phyloP scores from a whole-genome alignment of 2,329 filamentous ascomycete species.

The Scleromitrula shiraiana region DNA sequence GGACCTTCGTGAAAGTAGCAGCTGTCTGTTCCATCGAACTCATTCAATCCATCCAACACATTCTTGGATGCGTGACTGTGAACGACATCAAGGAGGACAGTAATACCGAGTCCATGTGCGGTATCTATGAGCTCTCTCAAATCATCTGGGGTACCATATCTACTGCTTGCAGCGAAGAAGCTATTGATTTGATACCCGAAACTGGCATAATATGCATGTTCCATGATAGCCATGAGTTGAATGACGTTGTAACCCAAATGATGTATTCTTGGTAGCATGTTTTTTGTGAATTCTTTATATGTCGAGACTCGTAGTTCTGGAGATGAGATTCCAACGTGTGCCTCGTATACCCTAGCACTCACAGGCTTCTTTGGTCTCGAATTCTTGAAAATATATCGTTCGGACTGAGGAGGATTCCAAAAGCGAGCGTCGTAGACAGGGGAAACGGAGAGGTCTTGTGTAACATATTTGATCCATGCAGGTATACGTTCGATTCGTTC shows the following conservation, averaged over 20 bases:
- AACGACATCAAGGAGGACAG: conserved; percentile 88
- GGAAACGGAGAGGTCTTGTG: conserved; percentile 82
- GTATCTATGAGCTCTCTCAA: conserved; percentile 95
- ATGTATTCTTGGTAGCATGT: conserved; percentile 86
- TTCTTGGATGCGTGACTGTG: conserved; percentile 99
- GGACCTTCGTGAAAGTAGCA: conserved; percentile 88
- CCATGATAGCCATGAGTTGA: conserved; percentile 98
- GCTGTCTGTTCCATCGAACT: conserved; percentile 92
- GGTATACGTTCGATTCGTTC: conserved; percentile 82
- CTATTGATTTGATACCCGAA: conserved; percentile 99
- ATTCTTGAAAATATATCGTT: conserved; percentile 82
- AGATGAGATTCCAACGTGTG: conserved; percentile 96
- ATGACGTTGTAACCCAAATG: conserved; percentile 92
- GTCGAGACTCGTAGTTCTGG: conserved; percentile 82
- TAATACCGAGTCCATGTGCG: conserved; percentile 83
- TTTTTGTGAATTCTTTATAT: conserved; percentile 94
- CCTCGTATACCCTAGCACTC: conserved; percentile 91
- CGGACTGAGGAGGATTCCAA: conserved; percentile 79
- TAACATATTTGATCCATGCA: conserved; percentile 96
- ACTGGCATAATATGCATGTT: conserved; percentile 98
- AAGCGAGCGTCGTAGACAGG: conserved; percentile 92
- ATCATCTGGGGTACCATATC: conserved; percentile 89
- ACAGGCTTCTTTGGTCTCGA: conserved; percentile 70
- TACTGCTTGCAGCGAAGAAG: conserved; percentile 95
- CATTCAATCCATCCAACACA: conserved; percentile 86